Conservation (phyloP, 2,329 filamentous ascomycete genomes). For the Colletotrichum truncatum region DNA sequence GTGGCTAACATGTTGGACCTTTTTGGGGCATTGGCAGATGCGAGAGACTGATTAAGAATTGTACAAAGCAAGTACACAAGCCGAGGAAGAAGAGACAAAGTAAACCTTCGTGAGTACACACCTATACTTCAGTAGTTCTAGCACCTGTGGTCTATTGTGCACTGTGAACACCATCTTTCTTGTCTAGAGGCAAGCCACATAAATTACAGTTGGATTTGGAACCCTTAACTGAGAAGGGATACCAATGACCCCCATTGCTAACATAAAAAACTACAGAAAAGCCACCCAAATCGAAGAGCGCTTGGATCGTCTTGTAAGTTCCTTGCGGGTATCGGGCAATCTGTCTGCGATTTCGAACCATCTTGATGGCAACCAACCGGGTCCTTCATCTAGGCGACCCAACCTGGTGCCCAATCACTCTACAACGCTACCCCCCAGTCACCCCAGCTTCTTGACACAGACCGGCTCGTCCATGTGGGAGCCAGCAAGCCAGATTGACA, state of each 20-base stretch:
- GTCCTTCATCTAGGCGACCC: background rate
- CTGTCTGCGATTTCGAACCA: conserved; percentile 30
- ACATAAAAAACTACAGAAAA: conserved; percentile 43
- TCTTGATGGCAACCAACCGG: background rate
- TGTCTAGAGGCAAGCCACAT: no score
- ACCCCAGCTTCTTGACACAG: background rate
- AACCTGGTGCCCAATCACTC: background rate
- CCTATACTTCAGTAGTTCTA: no score
- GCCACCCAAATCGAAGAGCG: conserved; percentile 60
- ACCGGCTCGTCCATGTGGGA: conserved; percentile 13
- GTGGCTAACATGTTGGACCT: background rate
- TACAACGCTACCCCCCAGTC: background rate
- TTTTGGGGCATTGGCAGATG: conserved; percentile 45
- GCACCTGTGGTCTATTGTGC: no score
- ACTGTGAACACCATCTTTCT: no score
- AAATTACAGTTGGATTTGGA: no score
- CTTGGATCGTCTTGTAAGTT: conserved; percentile 57
- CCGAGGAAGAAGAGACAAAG: conserved; percentile 61
- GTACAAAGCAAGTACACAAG: conserved; percentile 55
- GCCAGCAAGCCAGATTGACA: conserved; percentile 29
- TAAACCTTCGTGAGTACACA: conserved; percentile 58
- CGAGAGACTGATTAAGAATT: conserved; percentile 57
- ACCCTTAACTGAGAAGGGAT: no score
- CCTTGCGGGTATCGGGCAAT: conserved; percentile 54
- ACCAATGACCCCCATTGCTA: background rate